Base-by-base conservation (phyloP, 768 basidiomycete genomes). In the Trichaptum fuscoviolaceum region DNA sequence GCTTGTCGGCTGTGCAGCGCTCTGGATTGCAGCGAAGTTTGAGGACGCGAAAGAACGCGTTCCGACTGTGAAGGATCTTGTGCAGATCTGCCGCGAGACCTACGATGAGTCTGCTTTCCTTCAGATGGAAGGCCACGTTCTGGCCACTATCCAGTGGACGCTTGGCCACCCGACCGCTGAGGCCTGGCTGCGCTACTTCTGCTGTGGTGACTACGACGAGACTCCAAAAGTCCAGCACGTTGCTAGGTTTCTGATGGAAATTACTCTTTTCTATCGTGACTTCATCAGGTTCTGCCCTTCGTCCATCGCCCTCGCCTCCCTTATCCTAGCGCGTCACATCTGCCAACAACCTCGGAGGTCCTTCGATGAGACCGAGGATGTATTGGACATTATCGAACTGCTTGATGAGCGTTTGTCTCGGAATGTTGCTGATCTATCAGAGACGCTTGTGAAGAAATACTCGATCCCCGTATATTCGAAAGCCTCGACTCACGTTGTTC, bases 21-120 rank as follows among this genome's bases (percentile, higher is more conserved):
- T 99, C 15, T 99, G 97, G 97, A 98, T 99, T 71, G 97, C 97
- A 18, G 92, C 96, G 70, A 99, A 99, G 79, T 99, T 98, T 72
- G 97, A 99, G 79, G 97, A 99, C 74, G 92, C 95, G 25, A 99
- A 99, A 77, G 96, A 99, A 74, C 94, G 96, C 69, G 95, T 99
- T 17, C 97, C 97, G 12, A 93, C 95, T 0, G 92, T 98, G 7
- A 89, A 93, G 74, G 96, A 99, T 69, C 89, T 99, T 64, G 90
- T 89, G 58, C 90, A 95, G 74, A 95, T 97, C 76, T 99, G 97
- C 80, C 94, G 91, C 73, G 90, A 96, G 73, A 94, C 95, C 1
- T 99, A 99, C 77, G 96, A 98, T 75, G 95, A 96, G 77, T 90
- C 91, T 2, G 96, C 96, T 1, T 99, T 99, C 78, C 90, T 98